Evolutionary conservation across 2,329 filamentous ascomycete genomes (phyloP), one percentile per base, ranked within the genome.

Genomic region (Diplocarpon rosae): DNA sequence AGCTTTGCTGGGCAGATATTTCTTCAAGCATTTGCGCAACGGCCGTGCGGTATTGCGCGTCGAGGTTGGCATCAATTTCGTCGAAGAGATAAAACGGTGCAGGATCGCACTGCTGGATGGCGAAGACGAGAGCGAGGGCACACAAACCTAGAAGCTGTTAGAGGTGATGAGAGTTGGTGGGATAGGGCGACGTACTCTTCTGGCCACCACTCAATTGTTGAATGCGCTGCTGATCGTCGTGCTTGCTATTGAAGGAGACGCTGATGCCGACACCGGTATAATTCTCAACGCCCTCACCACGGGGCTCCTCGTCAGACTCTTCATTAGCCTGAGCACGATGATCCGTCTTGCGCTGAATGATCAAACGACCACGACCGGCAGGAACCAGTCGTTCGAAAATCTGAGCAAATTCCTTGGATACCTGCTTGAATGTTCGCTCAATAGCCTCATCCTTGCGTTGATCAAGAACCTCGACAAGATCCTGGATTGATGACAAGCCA

Each of bases 81-180:
- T 98, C 92, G 57, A 98, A 98, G 59, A 98, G 89, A 63, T 98
- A 95, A 73, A 98, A 96, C 1, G 92, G 92, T 36, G 90, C 93
- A 9, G 90, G 92, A 63, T 98, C 92, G 48, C 90, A 95, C 56
- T 89, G 86, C 66, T 98, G 92, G 55, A 98, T 93, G n/a, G 92
- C 92, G 62, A 98, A 98, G 55, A 98, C 93, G 41, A 98, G 78
- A 36, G 92, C 93, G n/a, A 98, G 77, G 9, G 92, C 92, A 65
- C 90, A 96, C 50, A 96, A 72, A 76, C 86, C 85, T 88, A 51
- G 6, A 40, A 12, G 37, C 27, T 50, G 50, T 58, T 51, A 59
- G 52, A 32, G n/a, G 48, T 41, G 30, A 36, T 6, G 14, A 38
- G 27, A 31, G 34, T 12, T 31, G 4, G 11, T 32, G 4, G 15